Base-by-base conservation (phyloP, 2,329 filamentous ascomycete species). In the Claviceps maximensis region DNA sequence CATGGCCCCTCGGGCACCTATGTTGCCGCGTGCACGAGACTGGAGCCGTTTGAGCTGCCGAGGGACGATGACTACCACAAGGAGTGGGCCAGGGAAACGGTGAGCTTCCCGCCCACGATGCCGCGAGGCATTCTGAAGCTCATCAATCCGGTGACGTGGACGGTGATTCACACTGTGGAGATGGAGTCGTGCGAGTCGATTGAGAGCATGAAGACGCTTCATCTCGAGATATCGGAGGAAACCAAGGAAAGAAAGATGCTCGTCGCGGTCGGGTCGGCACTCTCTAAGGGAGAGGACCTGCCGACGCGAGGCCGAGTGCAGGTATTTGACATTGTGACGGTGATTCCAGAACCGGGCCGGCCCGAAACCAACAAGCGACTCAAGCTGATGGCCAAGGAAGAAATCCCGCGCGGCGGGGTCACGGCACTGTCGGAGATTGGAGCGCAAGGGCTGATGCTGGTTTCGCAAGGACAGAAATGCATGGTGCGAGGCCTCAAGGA, bases 401-500 rank as follows among this genome's bases (percentile, higher is more conserved):
- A 95, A 50, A 89, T 97, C 27, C 79, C 81, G n/a, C 87, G 93
- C 49, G 93, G 93, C 10, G 89, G 89, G 4, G 88, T 98, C 25
- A 95, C 91, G 15, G 86, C 88, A 0, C 69, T 98, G 12, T 89
- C 86, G 1, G 84, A 87, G 57, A 84, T 95, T 52, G 91, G 87
- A 44, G 89, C 84, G 0, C 89, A 93, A 68, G 93, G 87, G 1
- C 89, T 91, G 59, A 82, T 94, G 76, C 83, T 93, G 56, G 87
- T 87, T 42, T 89, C 90, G 0, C 93, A 98, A 65, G 93, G 93
- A 1, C 90, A 96, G 63, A 98, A 98, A 69, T 91, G 89, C 66
- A 94, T 98, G 86, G 89, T 98, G 1, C 79, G 93, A 55, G 93
- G 93, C 42, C 76, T 98, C 3, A 96, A 96, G 66, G 93, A 98